Base-by-base conservation (phyloP, 495 filamentous ascomycete genomes). In the Podospora pseudocomata region DNA sequence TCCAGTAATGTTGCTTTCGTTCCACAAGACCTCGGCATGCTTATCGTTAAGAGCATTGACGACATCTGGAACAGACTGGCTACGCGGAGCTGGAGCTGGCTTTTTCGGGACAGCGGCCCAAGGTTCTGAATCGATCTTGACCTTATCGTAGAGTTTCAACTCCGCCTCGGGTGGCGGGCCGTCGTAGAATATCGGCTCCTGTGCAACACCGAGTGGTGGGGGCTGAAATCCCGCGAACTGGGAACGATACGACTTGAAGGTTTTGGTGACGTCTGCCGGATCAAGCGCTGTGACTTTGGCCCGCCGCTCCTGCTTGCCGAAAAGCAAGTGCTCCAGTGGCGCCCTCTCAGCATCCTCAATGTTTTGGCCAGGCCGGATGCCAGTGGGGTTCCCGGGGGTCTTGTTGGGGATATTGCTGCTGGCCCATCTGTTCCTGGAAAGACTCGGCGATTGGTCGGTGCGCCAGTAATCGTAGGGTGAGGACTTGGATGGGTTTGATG, bases 301-400 rank as follows among this genome's bases (percentile, higher is more conserved):
- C 19, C 30, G 27, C 13, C 9, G 26, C 5, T 53, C 16, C 30
- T 67, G 63, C 34, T 64, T 63, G 11, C 77, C 77, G 27, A 78
- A 79, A 11, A 79, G 65, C 3, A 80, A 68, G 58, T 75, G 68
- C 23, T 79, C 75, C 57, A 80, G 49, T 3, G 77, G 75, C 2
- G 71, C 74, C 18, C 75, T 65, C 69, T 80, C 78, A 16, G 63
- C 78, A 64, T 80, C 78, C 55, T 80, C 78, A 28, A 79, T 78
- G 60, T 75, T 78, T 55, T 73, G 76, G 0, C 76, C 77, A 9
- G 78, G 77, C 0, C 77, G 78, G 20, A 76, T 57, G 26, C 76
- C 78, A 4, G 72, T 66, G 13, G 75, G 71, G 30, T 79, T 79
- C 44, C 74, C 77, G 4, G 67, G 63, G 2, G 74, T 74, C 15